phyloP scores from a whole-genome alignment of 2,329 filamentous ascomycete species.

The Colletotrichum musae region DNA sequence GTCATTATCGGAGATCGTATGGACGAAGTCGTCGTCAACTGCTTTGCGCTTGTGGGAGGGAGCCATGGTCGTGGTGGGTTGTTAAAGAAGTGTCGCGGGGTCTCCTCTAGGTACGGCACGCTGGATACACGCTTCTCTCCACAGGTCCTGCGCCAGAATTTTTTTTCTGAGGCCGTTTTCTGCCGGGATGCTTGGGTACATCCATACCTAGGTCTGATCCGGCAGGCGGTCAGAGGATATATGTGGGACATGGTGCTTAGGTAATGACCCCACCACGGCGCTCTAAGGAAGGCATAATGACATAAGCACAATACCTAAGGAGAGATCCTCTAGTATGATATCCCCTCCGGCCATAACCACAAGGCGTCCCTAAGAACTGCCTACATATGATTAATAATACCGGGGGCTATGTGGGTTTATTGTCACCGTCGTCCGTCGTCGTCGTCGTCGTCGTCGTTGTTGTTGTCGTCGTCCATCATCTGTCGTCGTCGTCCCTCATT shows the following conservation, averaged over 20 bases:
- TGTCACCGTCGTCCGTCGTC: too few relatives aligned
- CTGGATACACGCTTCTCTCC: conserved; percentile 10
- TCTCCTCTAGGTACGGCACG: conserved; percentile 15
- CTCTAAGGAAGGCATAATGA: too few relatives aligned
- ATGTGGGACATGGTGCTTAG: background rate
- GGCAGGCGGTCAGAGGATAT: conserved; percentile 11
- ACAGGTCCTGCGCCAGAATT: conserved; percentile 39
- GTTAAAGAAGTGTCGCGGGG: conserved; percentile 28
- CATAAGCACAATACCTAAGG: too few relatives aligned
- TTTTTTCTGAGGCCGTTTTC: conserved; percentile 42
- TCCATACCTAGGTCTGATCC: too few relatives aligned
- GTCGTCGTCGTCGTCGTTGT: too few relatives aligned
- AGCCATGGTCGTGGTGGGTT: conserved; percentile 62
- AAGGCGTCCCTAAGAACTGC: too few relatives aligned
- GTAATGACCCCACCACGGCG: background rate
- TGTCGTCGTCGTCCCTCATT: too few relatives aligned
- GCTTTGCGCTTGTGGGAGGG: conserved; percentile 65
- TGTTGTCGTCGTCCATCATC: too few relatives aligned
- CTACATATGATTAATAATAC: too few relatives aligned
- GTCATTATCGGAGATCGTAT: conserved; percentile 72
- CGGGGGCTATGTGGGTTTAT: too few relatives aligned
- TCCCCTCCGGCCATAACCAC: too few relatives aligned
- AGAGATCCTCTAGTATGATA: too few relatives aligned
- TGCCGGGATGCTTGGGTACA: conserved; percentile 27
- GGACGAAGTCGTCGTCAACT: conserved; percentile 70